A percentile compares a stretch with the other conserved stretches of the same genome.
phyloP scores from a whole-genome alignment of 2,329 filamentous ascomycete species.

The Amesomyces nigricolor region DNA sequence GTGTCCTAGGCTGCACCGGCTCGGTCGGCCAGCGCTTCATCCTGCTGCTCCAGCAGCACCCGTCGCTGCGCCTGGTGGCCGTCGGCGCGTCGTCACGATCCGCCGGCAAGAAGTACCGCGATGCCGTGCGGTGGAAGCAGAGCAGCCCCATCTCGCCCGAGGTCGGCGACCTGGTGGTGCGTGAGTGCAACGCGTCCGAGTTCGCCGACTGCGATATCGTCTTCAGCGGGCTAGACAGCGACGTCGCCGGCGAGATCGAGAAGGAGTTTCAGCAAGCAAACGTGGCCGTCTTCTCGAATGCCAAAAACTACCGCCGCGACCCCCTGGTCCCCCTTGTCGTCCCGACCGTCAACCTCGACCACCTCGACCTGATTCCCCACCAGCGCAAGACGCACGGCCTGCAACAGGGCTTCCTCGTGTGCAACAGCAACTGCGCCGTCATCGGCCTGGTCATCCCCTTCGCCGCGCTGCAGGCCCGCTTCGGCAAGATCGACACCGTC shows the following conservation, averaged over 20 bases:
- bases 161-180: conserved; percentile 75
- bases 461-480: conserved; percentile 78
- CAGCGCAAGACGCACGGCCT: conserved; percentile 70
- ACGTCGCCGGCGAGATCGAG: conserved; percentile 88
- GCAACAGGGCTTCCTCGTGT: conserved; percentile 85
- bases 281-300: conserved; percentile 92
- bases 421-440: conserved; percentile 97
- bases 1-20: conserved; percentile 85
- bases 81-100: conserved; percentile 86
- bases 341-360: conserved; percentile 85
- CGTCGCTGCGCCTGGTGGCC: conserved; percentile 78
- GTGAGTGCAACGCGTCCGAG: conserved; percentile 74
- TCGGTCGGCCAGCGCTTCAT: conserved; percentile 96
- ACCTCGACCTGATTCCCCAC: conserved; percentile 83
- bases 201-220: conserved; percentile 89
- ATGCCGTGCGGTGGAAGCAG: conserved; percentile 95
- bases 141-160: conserved; percentile 67
- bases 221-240: conserved; percentile 87
- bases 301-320: conserved; percentile 92
- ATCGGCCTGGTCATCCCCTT: conserved; percentile 95
- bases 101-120: conserved; percentile 88
- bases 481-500: conserved; percentile 72
- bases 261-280: conserved; percentile 85
- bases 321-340: conserved; percentile 89
- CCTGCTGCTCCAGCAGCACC: conserved; percentile 81